A percentile compares a stretch with the other conserved stretches of the same genome.
Evolutionary conservation across 2,329 filamentous ascomycete genomes (phyloP).

Genomic region (Sphaerostilbella broomeana): DNA sequence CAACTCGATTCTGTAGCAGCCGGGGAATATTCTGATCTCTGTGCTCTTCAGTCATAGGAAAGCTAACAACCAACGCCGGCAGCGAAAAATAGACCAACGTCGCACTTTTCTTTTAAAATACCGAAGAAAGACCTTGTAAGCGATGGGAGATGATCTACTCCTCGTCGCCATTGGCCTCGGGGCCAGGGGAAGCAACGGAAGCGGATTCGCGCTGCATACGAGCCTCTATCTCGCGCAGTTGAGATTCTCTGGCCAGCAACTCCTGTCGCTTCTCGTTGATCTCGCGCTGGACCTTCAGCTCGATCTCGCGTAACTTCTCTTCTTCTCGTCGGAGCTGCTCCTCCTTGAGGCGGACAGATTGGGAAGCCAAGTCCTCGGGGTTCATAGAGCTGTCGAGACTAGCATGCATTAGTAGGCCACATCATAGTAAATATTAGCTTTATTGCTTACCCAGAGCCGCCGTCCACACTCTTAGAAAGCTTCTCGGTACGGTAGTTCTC

Average conservation of each 20-base stretch:
- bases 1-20: conserved; percentile 33
- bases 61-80: conserved; percentile 44
- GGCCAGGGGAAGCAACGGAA: conserved; percentile 35
- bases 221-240: conserved; percentile 97
- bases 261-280: conserved; percentile 99
- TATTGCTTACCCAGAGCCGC: conserved; percentile 69
- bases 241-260: conserved; percentile 91
- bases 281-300: conserved; percentile 98
- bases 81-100: conserved; percentile 40
- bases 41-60: conserved; percentile 36
- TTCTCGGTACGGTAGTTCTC: conserved; percentile 99
- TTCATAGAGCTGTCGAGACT: conserved; percentile 79
- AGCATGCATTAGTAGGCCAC: conserved; percentile 21
- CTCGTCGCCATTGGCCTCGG: conserved; percentile 51
- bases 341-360: conserved; percentile 98
- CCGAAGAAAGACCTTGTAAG: conserved; percentile 26
- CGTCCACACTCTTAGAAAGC: conserved; percentile 98
- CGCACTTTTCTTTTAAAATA: conserved; percentile 30
- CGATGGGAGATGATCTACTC: conserved; percentile 33
- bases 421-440: neutral
- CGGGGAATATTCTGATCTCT: conserved; percentile 36
- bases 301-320: conserved; percentile 99
- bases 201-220: conserved; percentile 87
- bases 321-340: conserved; percentile 98
- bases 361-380: conserved; percentile 91